A percentile compares a stretch with the other conserved stretches of the same genome.
phyloP scores from a whole-genome alignment of 306 rosid genomes.

The Oemleria cerasiformis region DNA sequence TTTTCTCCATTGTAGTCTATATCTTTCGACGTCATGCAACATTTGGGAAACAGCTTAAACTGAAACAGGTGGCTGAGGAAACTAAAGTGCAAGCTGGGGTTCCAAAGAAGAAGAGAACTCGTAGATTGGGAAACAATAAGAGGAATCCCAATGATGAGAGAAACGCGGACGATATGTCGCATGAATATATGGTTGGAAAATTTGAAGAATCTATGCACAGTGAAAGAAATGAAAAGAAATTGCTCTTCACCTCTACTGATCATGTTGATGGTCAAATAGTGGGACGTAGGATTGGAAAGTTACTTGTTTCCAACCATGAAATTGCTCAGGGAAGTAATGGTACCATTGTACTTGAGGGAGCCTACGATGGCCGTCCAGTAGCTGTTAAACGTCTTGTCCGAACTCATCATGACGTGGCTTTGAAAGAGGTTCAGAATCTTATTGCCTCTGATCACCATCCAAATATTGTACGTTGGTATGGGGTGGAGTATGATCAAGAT shows the following conservation, averaged over 20 bases:
- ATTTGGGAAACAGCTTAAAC: not conserved
- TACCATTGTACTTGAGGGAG: slow-evolving; percentile 63
- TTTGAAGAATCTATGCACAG: not conserved
- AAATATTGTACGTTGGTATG: slow-evolving; percentile 74
- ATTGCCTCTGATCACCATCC: slow-evolving; percentile 69
- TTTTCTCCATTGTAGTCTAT: slow-evolving; percentile 19
- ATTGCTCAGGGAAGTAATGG: slow-evolving; percentile 84
- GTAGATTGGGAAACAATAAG: slow-evolving; percentile 38
- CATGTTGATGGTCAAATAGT: slow-evolving; percentile 29
- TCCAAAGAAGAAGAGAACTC: slow-evolving; percentile 43
- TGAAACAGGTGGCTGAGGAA: slow-evolving; percentile 16
- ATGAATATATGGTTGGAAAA: slow-evolving; percentile 20
- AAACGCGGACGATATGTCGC: slow-evolving; percentile 15
- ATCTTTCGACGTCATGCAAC: not conserved
- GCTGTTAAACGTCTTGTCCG: slow-evolving; percentile 78
- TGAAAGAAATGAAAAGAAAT: slow-evolving; percentile 21
- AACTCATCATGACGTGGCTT: slow-evolving; percentile 59
- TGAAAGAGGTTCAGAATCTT: slow-evolving; percentile 67
- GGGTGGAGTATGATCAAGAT: slow-evolving; percentile 74
- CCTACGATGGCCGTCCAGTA: slow-evolving; percentile 61
- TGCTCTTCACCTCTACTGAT: slow-evolving; percentile 8
- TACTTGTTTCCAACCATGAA: slow-evolving; percentile 53
- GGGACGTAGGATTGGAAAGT: slow-evolving; percentile 61
- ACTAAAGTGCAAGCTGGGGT: slow-evolving; percentile 17
- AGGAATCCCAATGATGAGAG: slow-evolving; percentile 24